Percentiles rank a stretch among this genome's conserved stretches.
Conservation (phyloP, 805 yeast genomes). For the Zygotorulaspora sp. region DNA sequence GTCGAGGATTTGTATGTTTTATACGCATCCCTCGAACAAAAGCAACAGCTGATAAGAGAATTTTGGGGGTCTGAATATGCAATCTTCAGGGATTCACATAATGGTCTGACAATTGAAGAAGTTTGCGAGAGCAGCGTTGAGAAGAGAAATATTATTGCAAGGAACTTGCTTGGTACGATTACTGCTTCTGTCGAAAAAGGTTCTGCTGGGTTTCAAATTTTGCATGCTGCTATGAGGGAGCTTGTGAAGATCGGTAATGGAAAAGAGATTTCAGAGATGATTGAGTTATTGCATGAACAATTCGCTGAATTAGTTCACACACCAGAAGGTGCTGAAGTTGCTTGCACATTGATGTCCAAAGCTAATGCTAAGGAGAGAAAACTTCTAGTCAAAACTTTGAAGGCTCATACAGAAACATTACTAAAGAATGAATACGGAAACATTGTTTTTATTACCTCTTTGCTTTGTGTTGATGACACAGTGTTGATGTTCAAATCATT, state of each 20-base stretch:
- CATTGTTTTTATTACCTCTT: constrained; percentile 67
- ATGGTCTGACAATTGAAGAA: constrained; percentile 58
- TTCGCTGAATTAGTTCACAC: constrained; percentile 94
- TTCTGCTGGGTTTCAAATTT: constrained; percentile 89
- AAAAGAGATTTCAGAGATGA: constrained; percentile 69
- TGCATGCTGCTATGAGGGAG: constrained; percentile 95
- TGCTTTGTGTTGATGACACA: constrained; percentile 91
- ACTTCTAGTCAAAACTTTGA: constrained; percentile 62
- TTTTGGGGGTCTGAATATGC: constrained; percentile 97
- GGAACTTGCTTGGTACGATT: constrained; percentile 76
- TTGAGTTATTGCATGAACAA: constrained; percentile 80
- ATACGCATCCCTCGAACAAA: constrained; percentile 80
- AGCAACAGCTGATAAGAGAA: constrained; percentile 86
- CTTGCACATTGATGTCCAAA: constrained; percentile 69
- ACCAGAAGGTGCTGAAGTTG: constrained; percentile 89
- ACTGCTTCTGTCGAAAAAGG: constrained; percentile 92
- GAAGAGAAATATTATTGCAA: constrained; percentile 67
- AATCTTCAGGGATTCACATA: constrained; percentile 72
- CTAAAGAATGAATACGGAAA: constrained; percentile 85
- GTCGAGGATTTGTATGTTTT: constrained; percentile 87
- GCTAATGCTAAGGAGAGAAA: constrained; percentile 94
- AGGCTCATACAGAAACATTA: constrained; percentile 68
- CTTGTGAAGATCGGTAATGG: constrained; percentile 64
- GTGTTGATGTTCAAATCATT: constrained; percentile 75
- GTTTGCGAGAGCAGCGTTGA: constrained; percentile 65